A percentile compares a stretch with the other conserved stretches of the same genome.
These are phyloP conservation scores for Cronartium ribicola DNA, from an alignment of 1,284 basidiomycete genomes.

Conservation along the genomic window DNA sequence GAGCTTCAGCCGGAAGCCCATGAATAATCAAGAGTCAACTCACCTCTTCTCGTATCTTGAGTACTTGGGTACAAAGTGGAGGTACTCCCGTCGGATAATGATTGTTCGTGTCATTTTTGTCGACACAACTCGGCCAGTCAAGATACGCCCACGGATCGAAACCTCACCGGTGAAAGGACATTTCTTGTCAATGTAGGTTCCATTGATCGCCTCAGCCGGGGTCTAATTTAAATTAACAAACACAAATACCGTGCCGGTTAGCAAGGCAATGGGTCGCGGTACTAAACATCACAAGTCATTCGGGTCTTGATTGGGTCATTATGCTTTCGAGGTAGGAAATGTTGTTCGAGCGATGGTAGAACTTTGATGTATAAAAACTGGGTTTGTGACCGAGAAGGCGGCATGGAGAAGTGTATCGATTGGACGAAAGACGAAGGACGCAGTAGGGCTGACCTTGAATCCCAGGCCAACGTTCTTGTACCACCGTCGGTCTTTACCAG, in stretches of 20 bases:
- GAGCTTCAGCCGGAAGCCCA: not conserved
- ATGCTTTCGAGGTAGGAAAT: too few species aligned
- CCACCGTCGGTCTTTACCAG: conserved; percentile 95
- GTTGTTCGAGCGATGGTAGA: too few species aligned
- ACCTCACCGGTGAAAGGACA: conserved; percentile 70
- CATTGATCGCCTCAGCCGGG: conserved; percentile 89
- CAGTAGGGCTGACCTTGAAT: conserved; percentile 46
- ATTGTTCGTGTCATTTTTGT: conserved; percentile 99
- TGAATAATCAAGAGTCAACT: conserved; percentile 54
- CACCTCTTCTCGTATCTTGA: conserved; percentile 58
- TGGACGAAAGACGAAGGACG: not conserved
- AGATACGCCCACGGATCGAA: conserved; percentile 97
- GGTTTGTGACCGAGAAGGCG: too few species aligned
- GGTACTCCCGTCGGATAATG: conserved; percentile 94
- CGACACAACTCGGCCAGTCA: conserved; percentile 93
- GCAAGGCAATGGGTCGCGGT: not conserved
- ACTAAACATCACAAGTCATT: not conserved
- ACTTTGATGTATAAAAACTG: too few species aligned
- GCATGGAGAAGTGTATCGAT: not conserved
- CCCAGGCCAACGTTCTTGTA: conserved; percentile 65
- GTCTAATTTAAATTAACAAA: conserved; percentile 56
- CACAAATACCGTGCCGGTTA: not conserved
- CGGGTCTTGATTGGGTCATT: too few species aligned
- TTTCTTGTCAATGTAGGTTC: conserved; percentile 99
- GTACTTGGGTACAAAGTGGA: conserved; percentile 98